Evolutionary conservation across 2,329 filamentous ascomycete species (phyloP), one percentile per base, ranked within the genome.

Genomic region (Trichoderma oligosporum): DNA sequence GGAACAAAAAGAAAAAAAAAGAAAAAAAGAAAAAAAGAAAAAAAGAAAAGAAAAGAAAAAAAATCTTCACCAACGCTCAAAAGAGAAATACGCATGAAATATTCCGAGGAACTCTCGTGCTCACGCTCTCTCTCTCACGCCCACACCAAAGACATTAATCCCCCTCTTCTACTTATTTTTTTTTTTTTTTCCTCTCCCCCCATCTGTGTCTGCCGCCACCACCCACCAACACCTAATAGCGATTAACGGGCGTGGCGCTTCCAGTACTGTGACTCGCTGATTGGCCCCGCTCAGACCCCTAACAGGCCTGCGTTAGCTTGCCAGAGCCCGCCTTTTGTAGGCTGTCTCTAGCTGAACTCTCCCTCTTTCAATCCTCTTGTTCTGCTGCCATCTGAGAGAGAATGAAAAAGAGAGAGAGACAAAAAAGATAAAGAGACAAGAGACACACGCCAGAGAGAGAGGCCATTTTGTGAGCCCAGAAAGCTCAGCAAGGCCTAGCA

Each of bases 251-350:
- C 63, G 64, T 69, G 67, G 66, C 67, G 64, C 61, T 61, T 39
- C 35, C 38, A 54, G 46, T 54, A 55, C 62, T 58, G 62, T 55
- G 33, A 48, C 59, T 58, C 60, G 62, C 63, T 70, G 65, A 73
- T 71, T 72, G 70, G 70, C 57, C 63, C 61, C 62, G 56, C 47
- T 47, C 45, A 42, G 60, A 56, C 58, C 65, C 65, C 63, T 63
- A 64, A 67, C 64, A 64, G 65, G 63, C 59, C 48, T 60, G 58
- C 62, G 63, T 61, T 61, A 62, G 61, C 58, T 48, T 63, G 67
- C 66, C 63, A 61, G 67, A 66, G 65, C 57, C 65, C 63, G 63
- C 63, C 64, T 65, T 65, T 65, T 60, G 57, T 54, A 38, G 57
- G 60, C 60, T 59, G 61, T 59, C 61, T 57, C 65, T 60, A 56